Conservation (phyloP, 2,329 filamentous ascomycete genomes). For the Didymella segeticola region DNA sequence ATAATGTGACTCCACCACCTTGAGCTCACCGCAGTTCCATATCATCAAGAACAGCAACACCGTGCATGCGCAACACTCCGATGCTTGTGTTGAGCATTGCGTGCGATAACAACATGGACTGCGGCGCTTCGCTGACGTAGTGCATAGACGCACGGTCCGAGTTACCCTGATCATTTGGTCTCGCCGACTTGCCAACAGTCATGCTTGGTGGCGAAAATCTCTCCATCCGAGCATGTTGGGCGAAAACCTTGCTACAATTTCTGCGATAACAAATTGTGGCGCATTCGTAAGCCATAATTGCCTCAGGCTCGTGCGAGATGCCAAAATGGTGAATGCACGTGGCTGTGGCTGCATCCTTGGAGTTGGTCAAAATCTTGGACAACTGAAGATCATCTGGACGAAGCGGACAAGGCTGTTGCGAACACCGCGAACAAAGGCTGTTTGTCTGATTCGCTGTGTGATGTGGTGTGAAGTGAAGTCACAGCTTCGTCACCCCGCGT, state of each 20-base stretch:
- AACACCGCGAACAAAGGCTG: neutral
- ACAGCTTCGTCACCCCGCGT: conserved; percentile 15
- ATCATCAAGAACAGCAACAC: neutral
- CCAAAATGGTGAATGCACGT: conserved; percentile 3
- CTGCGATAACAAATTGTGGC: conserved; percentile 1
- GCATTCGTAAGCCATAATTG: neutral
- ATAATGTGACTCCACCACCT: neutral
- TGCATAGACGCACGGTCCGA: conserved; percentile 13
- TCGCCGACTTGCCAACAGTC: conserved; percentile 6
- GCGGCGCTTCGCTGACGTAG: conserved; percentile 20
- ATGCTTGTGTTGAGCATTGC: neutral
- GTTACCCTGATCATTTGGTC: neutral
- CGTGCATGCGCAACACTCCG: neutral
- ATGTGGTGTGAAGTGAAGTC: conserved; percentile 19
- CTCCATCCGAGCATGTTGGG: conserved; percentile 8
- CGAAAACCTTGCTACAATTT: conserved; percentile 6
- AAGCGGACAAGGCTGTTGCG: neutral
- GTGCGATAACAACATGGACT: conserved; percentile 18
- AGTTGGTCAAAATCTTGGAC: neutral
- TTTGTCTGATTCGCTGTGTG: neutral
- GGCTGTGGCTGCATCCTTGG: neutral
- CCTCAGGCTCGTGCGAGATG: neutral
- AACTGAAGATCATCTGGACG: neutral
- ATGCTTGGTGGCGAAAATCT: conserved; percentile 24
- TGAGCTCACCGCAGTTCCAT: neutral